These are phyloP conservation scores for Cudoniella acicularis DNA, from an alignment of 495 filamentous ascomycete genomes.

Conservation along the genomic window DNA sequence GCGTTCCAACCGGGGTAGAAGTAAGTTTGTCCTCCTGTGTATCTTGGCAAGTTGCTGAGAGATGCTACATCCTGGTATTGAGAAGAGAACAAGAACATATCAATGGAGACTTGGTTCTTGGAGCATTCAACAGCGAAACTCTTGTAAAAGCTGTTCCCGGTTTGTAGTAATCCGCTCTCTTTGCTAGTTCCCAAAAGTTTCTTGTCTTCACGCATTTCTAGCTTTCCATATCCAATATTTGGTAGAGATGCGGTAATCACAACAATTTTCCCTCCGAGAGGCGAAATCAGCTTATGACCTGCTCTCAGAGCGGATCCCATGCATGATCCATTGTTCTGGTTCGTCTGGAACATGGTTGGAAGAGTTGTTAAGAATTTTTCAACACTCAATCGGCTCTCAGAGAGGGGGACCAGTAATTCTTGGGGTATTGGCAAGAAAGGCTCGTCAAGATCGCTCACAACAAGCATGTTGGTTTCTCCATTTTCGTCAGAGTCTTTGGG, in stretches of 20 bases:
- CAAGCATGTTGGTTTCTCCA: conserved; percentile 82
- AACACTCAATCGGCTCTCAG: conserved; percentile 84
- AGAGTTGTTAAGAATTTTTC: conserved; percentile 88
- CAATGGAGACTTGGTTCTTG: conserved; percentile 96
- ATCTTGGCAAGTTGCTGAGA: conserved; percentile 88
- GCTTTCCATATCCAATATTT: conserved; percentile 85
- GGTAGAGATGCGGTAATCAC: conserved; percentile 86
- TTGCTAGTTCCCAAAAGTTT: conserved; percentile 93
- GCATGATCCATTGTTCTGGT: conserved; percentile 77
- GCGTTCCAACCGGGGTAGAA: conserved; percentile 99
- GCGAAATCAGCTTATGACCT: conserved; percentile 90
- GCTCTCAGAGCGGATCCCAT: conserved; percentile 92
- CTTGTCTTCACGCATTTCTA: conserved; percentile 95
- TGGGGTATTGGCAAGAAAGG: conserved; percentile 93
- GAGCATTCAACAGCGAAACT: conserved; percentile 98
- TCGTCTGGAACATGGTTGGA: conserved; percentile 95
- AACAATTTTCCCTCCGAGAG: conserved; percentile 89
- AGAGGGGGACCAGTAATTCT: conserved; percentile 87
- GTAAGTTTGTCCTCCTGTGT: conserved; percentile 96
- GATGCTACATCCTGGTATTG: conserved; percentile 97
- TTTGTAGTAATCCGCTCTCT: conserved; percentile 82
- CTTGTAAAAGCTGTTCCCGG: conserved; percentile 95
- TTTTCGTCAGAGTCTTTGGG: conserved; percentile 81
- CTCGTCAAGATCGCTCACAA: conserved; percentile 93
- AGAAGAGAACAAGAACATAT: conserved; percentile 98